Conservation (phyloP, 2,329 filamentous ascomycete species). For the Fusarium subtropicale region DNA sequence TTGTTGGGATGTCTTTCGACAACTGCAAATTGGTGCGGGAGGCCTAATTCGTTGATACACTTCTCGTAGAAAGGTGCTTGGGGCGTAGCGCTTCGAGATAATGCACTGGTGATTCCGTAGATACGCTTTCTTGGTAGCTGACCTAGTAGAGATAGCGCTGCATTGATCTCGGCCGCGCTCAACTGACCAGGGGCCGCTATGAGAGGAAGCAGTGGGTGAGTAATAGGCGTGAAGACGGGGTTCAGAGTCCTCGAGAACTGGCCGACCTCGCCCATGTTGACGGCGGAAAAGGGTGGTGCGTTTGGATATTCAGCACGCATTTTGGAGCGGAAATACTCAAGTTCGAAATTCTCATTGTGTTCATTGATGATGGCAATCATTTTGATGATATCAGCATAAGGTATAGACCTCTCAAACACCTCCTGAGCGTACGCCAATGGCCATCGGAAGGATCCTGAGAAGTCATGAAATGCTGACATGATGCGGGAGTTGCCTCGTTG, state of each 20-base stretch:
- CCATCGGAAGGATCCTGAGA: slow-evolving; percentile 87
- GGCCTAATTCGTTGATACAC: slow-evolving; percentile 82
- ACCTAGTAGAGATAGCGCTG: slow-evolving; percentile 80
- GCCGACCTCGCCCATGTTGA: slow-evolving; percentile 89
- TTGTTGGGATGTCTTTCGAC: slow-evolving; percentile 77
- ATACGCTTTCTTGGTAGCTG: slow-evolving; percentile 83
- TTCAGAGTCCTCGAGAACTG: slow-evolving; percentile 87
- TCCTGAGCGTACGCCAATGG: slow-evolving; percentile 77
- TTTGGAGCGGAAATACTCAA: slow-evolving; percentile 87
- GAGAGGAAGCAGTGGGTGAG: slow-evolving; percentile 83
- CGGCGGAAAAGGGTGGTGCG: slow-evolving; percentile 79
- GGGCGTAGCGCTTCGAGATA: slow-evolving; percentile 71
- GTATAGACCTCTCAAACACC: slow-evolving; percentile 77
- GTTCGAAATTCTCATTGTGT: slow-evolving; percentile 88
- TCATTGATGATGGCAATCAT: slow-evolving; percentile 88
- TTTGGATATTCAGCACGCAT: slow-evolving; percentile 76
- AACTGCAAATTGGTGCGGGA: slow-evolving; percentile 83
- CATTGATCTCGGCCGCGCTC: slow-evolving; percentile 87
- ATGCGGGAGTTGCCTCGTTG: slow-evolving; percentile 83
- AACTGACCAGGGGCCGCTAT: slow-evolving; percentile 88
- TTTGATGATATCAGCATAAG: slow-evolving; percentile 87
- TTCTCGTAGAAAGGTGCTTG: slow-evolving; percentile 89
- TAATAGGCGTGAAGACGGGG: slow-evolving; percentile 88
- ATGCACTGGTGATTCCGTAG: slow-evolving; percentile 80
- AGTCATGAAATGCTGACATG: slow-evolving; percentile 93